Conservation (phyloP, 345 rosid genomes). For the Gossypium herbaceum region DNA sequence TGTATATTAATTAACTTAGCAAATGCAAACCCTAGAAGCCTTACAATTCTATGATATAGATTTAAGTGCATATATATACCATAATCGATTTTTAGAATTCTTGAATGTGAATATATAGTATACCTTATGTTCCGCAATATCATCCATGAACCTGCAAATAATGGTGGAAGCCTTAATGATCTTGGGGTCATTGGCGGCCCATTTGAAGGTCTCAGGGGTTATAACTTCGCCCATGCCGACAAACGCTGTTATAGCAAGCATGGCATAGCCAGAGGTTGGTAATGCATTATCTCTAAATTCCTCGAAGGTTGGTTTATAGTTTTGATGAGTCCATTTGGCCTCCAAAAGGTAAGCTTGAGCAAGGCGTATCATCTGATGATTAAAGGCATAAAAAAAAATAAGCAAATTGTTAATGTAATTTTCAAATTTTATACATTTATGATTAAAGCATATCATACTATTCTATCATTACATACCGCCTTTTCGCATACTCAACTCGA, state of each 20-base stretch:
- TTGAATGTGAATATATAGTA: too few species aligned
- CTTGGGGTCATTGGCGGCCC: conserved; percentile 18
- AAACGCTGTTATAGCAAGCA: conserved; percentile 18
- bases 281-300: conserved; percentile 25
- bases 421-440: neutral
- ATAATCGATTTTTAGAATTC: too few species aligned
- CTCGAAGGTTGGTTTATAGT: conserved; percentile 24
- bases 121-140: conserved; percentile 19
- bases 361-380: conserved; percentile 22
- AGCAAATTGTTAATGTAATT: too few species aligned
- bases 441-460: neutral
- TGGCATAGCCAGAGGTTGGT: conserved; percentile 10
- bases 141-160: conserved; percentile 34
- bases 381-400: neutral
- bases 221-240: conserved; percentile 31
- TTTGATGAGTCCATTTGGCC: conserved; percentile 29
- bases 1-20: too few species aligned
- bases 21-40: neutral
- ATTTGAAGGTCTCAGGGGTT: conserved; percentile 24
- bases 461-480: conserved; percentile 13
- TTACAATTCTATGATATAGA: neutral
- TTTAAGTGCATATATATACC: neutral
- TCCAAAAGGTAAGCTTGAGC: conserved; percentile 22
- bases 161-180: conserved; percentile 16
- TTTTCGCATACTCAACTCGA: conserved; percentile 26